Conservation (phyloP, 192 early-diverging fungal species). For the Coemansia erecta region DNA sequence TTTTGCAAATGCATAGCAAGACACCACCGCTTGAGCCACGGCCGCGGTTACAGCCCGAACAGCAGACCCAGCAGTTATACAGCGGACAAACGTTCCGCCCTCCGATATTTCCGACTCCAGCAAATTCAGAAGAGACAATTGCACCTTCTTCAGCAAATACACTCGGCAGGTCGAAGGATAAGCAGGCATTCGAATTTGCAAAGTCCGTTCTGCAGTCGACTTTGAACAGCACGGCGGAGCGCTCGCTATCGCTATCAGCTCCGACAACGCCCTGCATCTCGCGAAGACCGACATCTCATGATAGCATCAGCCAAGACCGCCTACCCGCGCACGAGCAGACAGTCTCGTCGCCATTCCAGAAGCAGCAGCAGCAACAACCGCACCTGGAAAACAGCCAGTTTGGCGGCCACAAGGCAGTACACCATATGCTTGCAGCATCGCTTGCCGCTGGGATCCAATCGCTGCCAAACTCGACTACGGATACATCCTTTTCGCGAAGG, state of each 20-base stretch:
- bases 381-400: background rate
- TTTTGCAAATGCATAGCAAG: background rate
- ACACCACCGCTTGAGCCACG: constrained; percentile 6
- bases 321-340: no score
- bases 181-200: no score
- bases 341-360: no score
- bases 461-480: background rate
- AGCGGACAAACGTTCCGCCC: background rate
- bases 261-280: constrained; percentile 36
- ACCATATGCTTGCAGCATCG: constrained; percentile 4
- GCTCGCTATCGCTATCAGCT: constrained; percentile 20
- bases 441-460: constrained; percentile 4
- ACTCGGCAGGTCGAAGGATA: background rate
- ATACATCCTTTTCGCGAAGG: background rate
- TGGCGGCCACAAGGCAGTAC: background rate
- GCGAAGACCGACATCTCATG: constrained; percentile 3
- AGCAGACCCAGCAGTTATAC: constrained; percentile 1
- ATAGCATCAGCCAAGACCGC: no score
- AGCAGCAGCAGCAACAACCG: background rate
- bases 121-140: constrained; percentile 5
- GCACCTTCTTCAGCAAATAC: background rate
- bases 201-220: background rate
- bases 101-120: constrained; percentile 2
- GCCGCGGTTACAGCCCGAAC: background rate
- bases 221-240: background rate